A percentile compares a stretch with the other conserved stretches of the same genome.
phyloP scores from a whole-genome alignment of 805 yeast species.

The Lipomyces chichibuensis region DNA sequence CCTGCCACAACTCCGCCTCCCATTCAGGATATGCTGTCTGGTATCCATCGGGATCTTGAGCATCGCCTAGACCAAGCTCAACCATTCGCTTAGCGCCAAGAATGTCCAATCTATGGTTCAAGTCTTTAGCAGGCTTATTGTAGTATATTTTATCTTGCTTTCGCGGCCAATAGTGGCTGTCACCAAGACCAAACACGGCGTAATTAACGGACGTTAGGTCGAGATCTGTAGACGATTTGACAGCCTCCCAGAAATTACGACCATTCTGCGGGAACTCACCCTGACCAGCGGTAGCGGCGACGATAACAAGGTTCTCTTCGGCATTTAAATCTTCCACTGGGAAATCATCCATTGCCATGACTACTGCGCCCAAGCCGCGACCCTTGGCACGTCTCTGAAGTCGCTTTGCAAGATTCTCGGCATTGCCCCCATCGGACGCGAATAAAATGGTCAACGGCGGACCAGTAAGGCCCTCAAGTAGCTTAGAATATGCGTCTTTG shows the following conservation, averaged over 20 bases:
- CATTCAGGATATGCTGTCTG: constrained; percentile 85
- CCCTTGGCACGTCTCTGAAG: constrained; percentile 76
- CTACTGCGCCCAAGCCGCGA: constrained; percentile 72
- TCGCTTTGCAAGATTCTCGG: constrained; percentile 75
- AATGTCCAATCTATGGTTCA: constrained; percentile 62
- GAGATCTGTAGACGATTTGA: constrained; percentile 62
- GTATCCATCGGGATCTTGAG: constrained; percentile 95
- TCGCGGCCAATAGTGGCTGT: constrained; percentile 93
- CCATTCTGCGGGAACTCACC: constrained; percentile 88
- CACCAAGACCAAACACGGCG: constrained; percentile 78
- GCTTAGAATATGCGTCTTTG: constrained; percentile 71
- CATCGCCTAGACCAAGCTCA: constrained; percentile 89
- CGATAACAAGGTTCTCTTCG: constrained; percentile 69
- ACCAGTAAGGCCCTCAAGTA: constrained; percentile 85
- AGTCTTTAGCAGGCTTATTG: constrained; percentile 84
- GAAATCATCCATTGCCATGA: constrained; percentile 70
- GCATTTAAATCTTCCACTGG: constrained; percentile 71
- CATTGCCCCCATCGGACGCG: constrained; percentile 93
- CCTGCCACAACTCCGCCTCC: constrained; percentile 85
- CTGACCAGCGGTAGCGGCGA: constrained; percentile 80
- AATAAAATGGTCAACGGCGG: constrained; percentile 85
- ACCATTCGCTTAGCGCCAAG: constrained; percentile 75
- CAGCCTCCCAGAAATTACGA: constrained; percentile 71
- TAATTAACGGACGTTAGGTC: constrained; percentile 63
- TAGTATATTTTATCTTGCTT: constrained; percentile 92